Conservation (phyloP, 805 yeast species). For the Saccharomycopsis selenospora region DNA sequence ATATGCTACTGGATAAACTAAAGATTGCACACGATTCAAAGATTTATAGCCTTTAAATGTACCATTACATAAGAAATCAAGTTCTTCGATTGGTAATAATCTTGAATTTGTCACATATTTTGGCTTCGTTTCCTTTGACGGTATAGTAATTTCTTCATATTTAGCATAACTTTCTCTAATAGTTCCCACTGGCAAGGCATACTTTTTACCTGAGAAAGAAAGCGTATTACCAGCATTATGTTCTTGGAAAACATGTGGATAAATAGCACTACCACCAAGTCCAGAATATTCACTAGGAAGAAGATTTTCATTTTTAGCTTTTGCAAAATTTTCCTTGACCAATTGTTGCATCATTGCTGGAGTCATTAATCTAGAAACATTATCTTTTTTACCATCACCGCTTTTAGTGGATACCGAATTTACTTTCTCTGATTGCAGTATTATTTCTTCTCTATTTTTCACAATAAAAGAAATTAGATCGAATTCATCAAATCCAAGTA, state of each 20-base stretch:
- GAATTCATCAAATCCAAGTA: slow-evolving; percentile 79
- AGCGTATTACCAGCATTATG: slow-evolving; percentile 60
- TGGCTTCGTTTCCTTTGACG: slow-evolving; percentile 50
- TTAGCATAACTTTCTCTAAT: slow-evolving; percentile 51
- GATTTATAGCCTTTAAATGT: slow-evolving; percentile 75
- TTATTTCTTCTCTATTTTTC: slow-evolving; percentile 34
- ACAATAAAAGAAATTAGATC: slow-evolving; percentile 66
- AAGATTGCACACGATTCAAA: slow-evolving; percentile 80
- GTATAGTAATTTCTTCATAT: slow-evolving; percentile 79
- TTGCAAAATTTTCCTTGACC: slow-evolving; percentile 42
- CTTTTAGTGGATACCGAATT: slow-evolving; percentile 23
- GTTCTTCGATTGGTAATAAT: slow-evolving; percentile 49
- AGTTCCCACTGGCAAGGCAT: slow-evolving; percentile 75
- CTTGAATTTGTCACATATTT: slow-evolving; percentile 35
- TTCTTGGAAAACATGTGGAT: slow-evolving; percentile 82
- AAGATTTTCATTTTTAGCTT: slow-evolving; percentile 42
- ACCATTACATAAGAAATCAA: slow-evolving; percentile 75
- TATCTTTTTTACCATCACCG: slow-evolving; percentile 22
- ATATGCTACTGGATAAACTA: slow-evolving; percentile 88
- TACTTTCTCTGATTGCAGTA: slow-evolving; percentile 23
- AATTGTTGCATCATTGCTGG: slow-evolving; percentile 49
- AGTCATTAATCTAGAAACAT: slow-evolving; percentile 32
- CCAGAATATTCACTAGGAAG: slow-evolving; percentile 28
- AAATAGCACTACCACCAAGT: slow-evolving; percentile 38
- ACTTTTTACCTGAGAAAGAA: slow-evolving; percentile 77